Percentiles rank a stretch among this genome's conserved stretches.
These are phyloP conservation scores for Phytophthora colocasiae DNA, from an alignment of 352 stramenopile species.

Conservation along the genomic window DNA sequence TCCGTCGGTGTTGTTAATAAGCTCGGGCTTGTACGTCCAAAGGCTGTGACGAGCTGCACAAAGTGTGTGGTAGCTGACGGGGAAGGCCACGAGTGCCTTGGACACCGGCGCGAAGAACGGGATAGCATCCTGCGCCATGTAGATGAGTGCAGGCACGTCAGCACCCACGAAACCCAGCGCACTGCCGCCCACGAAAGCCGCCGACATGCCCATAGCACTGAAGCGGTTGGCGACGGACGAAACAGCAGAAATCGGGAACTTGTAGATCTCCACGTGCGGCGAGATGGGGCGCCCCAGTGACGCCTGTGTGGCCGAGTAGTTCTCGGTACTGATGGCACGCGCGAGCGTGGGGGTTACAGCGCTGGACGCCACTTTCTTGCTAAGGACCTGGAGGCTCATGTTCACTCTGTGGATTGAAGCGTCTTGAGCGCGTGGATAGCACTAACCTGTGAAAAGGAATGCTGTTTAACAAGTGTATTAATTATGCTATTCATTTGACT, in stretches of 20 bases:
- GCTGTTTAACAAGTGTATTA: background rate
- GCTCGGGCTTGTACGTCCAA: slow-evolving; percentile 92
- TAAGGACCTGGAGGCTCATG: slow-evolving; percentile 47
- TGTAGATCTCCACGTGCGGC: slow-evolving; percentile 97
- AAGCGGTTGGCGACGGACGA: slow-evolving; percentile 95
- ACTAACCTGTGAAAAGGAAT: slow-evolving; percentile 15
- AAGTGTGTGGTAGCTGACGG: slow-evolving; percentile 94
- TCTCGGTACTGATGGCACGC: slow-evolving; percentile 40
- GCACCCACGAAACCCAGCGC: slow-evolving; percentile 78
- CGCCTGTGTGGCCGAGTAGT: slow-evolving; percentile 89
- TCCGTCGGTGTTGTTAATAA: slow-evolving; percentile 77
- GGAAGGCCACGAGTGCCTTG: slow-evolving; percentile 96
- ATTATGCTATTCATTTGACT: background rate
- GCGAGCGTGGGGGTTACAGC: slow-evolving; percentile 34
- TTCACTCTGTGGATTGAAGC: slow-evolving; percentile 22
- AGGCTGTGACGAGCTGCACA: slow-evolving; percentile 90
- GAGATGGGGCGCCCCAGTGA: slow-evolving; percentile 92
- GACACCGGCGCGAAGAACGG: slow-evolving; percentile 76
- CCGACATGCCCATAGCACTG: slow-evolving; percentile 86
- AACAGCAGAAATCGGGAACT: slow-evolving; percentile 93
- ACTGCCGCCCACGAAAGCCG: slow-evolving; percentile 80
- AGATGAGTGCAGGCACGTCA: slow-evolving; percentile 83
- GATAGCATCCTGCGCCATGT: slow-evolving; percentile 73
- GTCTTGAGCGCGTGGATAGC: slow-evolving; percentile 6
- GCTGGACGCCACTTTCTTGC: slow-evolving; percentile 35